Percentiles rank a stretch among this genome's conserved stretches.
Conservation (phyloP, 805 yeast species). For the Kurtzmaniella fragi region DNA sequence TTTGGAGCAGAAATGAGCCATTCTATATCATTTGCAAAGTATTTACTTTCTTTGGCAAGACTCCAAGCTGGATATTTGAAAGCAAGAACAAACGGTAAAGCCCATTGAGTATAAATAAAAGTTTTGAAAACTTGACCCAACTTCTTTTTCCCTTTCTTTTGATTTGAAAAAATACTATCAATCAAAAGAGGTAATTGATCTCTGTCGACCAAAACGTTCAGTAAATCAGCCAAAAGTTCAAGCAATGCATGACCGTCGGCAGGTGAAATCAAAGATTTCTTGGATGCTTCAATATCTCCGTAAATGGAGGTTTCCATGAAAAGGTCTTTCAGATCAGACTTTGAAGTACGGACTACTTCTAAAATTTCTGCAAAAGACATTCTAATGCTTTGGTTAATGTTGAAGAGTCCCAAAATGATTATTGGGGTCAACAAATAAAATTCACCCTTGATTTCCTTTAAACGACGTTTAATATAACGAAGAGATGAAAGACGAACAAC, state of each 20-base stretch:
- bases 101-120: constrained; percentile 67
- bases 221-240: constrained; percentile 24
- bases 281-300: constrained; percentile 40
- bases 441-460: constrained; percentile 27
- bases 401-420: constrained; percentile 49
- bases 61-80: constrained; percentile 47
- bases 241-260: constrained; percentile 49
- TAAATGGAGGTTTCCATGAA: constrained; percentile 55
- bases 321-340: constrained; percentile 25
- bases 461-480: constrained; percentile 28
- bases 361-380: constrained; percentile 22
- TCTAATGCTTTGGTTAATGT: constrained; percentile 49
- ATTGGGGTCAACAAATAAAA: constrained; percentile 57
- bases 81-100: constrained; percentile 27
- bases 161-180: constrained; percentile 36
- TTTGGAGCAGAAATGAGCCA: no score
- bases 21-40: constrained; percentile 1
- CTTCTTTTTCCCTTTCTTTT: constrained; percentile 43
- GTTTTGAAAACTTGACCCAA: constrained; percentile 52
- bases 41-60: constrained; percentile 10
- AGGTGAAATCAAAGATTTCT: constrained; percentile 56
- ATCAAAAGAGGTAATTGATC: constrained; percentile 21
- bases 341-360: constrained; percentile 28
- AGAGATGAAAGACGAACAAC: constrained; percentile 51
- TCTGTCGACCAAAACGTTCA: constrained; percentile 26